Percentiles rank a stretch among this genome's conserved stretches.
These are phyloP conservation scores for Cafeteria roenbergensis DNA, from an alignment of 108 stramenopile genomes.

Conservation along the genomic window DNA sequence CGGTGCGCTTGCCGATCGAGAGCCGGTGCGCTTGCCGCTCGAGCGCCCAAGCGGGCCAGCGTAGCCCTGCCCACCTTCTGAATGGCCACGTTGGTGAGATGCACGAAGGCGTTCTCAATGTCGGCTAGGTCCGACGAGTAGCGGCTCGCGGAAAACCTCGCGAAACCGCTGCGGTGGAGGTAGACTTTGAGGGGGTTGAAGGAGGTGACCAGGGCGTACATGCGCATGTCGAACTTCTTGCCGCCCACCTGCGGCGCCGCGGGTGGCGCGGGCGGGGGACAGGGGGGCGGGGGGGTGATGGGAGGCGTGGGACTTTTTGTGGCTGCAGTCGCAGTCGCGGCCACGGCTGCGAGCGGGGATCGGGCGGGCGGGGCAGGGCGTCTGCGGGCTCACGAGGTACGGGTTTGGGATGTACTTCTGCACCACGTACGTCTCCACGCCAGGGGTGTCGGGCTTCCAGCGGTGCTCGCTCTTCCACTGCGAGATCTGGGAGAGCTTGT, in stretches of 20 bases:
- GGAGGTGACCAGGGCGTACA: constrained; percentile 51
- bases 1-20: too few relatives aligned
- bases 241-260: too few relatives aligned
- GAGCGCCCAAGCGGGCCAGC: too few relatives aligned
- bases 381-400: constrained; percentile 33
- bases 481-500: constrained; percentile 36
- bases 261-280: too few relatives aligned
- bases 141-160: constrained; percentile 28
- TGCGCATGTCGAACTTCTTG: constrained; percentile 51
- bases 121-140: constrained; percentile 24
- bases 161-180: constrained; percentile 37
- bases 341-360: too few relatives aligned
- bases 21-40: too few relatives aligned
- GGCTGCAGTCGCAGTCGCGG: too few relatives aligned
- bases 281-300: too few relatives aligned
- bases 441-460: constrained; percentile 31
- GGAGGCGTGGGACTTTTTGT: too few relatives aligned
- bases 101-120: constrained; percentile 37
- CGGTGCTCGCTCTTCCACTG: constrained; percentile 45
- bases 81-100: constrained; percentile 52
- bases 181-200: constrained; percentile 43
- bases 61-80: too few relatives aligned
- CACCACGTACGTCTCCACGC: constrained; percentile 51
- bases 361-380: too few relatives aligned
- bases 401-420: constrained; percentile 52